These are phyloP conservation scores for Acanthamoeba lenticulata DNA, from an alignment of 208 protist genomes.

Conservation along the genomic window DNA sequence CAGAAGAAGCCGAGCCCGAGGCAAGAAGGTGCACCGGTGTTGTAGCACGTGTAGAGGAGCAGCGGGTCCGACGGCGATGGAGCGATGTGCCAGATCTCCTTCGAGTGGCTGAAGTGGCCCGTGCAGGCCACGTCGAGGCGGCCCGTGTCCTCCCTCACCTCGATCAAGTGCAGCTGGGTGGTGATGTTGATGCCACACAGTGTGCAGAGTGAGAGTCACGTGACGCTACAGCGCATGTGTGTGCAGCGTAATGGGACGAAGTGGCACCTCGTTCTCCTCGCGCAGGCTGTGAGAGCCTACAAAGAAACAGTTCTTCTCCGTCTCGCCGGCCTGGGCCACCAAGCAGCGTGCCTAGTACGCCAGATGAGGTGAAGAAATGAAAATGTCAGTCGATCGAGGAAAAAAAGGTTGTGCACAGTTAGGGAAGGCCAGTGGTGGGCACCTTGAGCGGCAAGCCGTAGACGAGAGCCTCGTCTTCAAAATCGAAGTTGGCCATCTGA, in stretches of 20 bases:
- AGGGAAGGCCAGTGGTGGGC: not conserved
- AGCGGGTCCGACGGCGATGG: conserved; percentile 17
- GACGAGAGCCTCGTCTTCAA: not conserved
- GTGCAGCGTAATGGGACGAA: too few species aligned
- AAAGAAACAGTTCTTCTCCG: conserved; percentile 49
- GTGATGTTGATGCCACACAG: not conserved
- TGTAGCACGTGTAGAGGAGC: conserved; percentile 50
- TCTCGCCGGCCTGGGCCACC: conserved; percentile 24
- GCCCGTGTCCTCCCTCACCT: not conserved
- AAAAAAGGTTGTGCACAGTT: not conserved
- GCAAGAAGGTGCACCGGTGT: not conserved
- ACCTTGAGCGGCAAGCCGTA: conserved; percentile 21
- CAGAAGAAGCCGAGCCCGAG: not conserved
- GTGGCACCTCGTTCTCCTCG: conserved; percentile 62
- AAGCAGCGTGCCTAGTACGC: not conserved
- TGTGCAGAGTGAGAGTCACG: not conserved
- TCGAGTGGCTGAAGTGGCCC: not conserved
- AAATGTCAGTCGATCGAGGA: not conserved
- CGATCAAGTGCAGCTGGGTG: conserved; percentile 25
- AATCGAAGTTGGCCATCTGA: not conserved
- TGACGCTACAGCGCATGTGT: too few species aligned
- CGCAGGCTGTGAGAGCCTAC: conserved; percentile 4
- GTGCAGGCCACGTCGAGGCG: not conserved
- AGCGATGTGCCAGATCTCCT: conserved; percentile 37
- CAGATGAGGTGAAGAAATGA: not conserved